phyloP scores from a whole-genome alignment of 331 rosid species.

The Pyrus hybrid region DNA sequence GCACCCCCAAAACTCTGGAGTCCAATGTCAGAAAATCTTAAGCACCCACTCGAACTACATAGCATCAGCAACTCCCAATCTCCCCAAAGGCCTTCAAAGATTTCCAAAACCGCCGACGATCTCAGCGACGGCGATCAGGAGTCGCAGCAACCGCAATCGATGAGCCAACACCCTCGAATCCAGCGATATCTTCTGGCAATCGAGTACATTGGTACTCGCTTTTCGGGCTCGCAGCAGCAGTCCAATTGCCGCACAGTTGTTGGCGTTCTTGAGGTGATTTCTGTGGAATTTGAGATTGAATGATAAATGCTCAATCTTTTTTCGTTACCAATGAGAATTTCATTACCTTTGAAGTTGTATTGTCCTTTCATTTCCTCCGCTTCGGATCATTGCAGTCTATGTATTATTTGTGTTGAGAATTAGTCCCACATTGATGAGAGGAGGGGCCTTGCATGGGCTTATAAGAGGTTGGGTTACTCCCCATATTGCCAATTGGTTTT shows the following conservation, averaged over 20 bases:
- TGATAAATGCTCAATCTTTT: not conserved
- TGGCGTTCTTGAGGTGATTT: slow-evolving; percentile 76
- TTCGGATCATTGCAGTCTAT: not conserved
- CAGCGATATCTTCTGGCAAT: slow-evolving; percentile 84
- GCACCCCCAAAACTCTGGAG: not conserved
- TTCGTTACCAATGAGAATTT: not conserved
- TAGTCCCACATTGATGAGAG: too few species aligned
- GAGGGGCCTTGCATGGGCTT: too few species aligned
- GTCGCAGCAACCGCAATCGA: slow-evolving; percentile 9
- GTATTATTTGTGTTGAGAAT: not conserved
- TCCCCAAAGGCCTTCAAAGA: slow-evolving; percentile 35
- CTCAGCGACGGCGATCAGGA: slow-evolving; percentile 16
- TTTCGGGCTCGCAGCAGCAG: slow-evolving; percentile 92
- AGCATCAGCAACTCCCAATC: slow-evolving; percentile 7
- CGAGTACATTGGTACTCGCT: slow-evolving; percentile 88
- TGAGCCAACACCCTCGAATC: slow-evolving; percentile 38
- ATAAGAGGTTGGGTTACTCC: too few species aligned
- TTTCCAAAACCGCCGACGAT: slow-evolving; percentile 31
- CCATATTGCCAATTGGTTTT: too few species aligned
- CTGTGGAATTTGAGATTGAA: not conserved
- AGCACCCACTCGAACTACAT: slow-evolving; percentile 38
- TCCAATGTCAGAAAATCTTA: slow-evolving; percentile 39
- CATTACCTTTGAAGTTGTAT: not conserved
- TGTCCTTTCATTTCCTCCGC: not conserved
- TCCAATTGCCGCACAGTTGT: slow-evolving; percentile 66